Conservation (phyloP, 106 monocot genomes). For the Acorus gramineus region DNA sequence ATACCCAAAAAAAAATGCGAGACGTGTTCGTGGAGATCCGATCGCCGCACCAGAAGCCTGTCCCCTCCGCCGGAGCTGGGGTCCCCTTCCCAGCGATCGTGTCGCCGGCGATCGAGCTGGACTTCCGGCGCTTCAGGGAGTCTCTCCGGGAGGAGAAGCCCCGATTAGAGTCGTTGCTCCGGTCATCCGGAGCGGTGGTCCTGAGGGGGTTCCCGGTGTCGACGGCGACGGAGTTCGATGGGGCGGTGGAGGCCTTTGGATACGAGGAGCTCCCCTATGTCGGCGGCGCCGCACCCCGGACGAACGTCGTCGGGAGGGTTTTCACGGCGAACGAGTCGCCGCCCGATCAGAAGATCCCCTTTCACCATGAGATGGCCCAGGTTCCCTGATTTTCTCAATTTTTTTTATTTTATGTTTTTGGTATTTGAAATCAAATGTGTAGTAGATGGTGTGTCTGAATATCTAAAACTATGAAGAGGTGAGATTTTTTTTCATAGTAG, state of each 20-base stretch:
- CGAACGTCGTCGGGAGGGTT: slow-evolving; percentile 74
- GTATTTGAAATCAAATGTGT: no score
- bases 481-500: no score
- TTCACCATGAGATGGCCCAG: slow-evolving; percentile 95
- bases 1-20: no score
- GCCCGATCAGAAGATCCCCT: slow-evolving; percentile 81
- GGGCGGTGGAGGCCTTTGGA: slow-evolving; percentile 64
- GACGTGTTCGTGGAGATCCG: slow-evolving; percentile 25
- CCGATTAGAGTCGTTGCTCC: slow-evolving; percentile 45
- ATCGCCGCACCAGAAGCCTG: slow-evolving; percentile 40
- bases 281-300: slow-evolving; percentile 83
- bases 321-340: slow-evolving; percentile 93
- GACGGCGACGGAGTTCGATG: slow-evolving; percentile 58
- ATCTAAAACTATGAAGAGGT: no score
- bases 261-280: slow-evolving; percentile 77
- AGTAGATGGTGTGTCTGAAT: no score
- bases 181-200: slow-evolving; percentile 50
- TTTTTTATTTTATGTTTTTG: neutral
- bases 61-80: slow-evolving; percentile 10
- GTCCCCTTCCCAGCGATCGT: slow-evolving; percentile 51
- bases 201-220: slow-evolving; percentile 59
- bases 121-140: slow-evolving; percentile 25
- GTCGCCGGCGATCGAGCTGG: slow-evolving; percentile 11
- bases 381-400: slow-evolving; percentile 15
- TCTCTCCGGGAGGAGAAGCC: slow-evolving; percentile 26